Percentiles rank a stretch among this genome's conserved stretches.
These are phyloP conservation scores for Picea sitchensis DNA, from an alignment of 75 land plant genomes.

Conservation along the genomic window DNA sequence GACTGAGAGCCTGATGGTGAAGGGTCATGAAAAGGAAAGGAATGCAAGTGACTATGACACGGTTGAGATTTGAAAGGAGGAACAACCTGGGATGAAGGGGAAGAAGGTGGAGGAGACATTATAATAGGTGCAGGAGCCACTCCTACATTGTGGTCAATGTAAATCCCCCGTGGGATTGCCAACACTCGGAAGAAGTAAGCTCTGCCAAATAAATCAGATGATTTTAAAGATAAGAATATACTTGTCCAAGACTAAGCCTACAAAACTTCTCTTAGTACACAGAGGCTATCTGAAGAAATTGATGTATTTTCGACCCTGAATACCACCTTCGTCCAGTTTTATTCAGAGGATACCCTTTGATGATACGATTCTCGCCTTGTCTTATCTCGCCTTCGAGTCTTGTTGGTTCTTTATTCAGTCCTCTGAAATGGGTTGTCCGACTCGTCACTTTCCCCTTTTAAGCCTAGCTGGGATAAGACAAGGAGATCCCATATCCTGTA, in stretches of 20 bases:
- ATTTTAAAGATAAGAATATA: slow-evolving; percentile 34
- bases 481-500: too few relatives aligned
- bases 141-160: slow-evolving; percentile 3
- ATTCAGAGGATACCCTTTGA: slow-evolving; percentile 18
- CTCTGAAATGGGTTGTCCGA: too few relatives aligned
- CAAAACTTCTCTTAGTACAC: slow-evolving; percentile 45
- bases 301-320: slow-evolving; percentile 38
- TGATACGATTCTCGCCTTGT: slow-evolving; percentile 33
- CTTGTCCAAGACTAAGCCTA: slow-evolving; percentile 40
- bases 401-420: too few relatives aligned
- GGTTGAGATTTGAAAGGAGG: background rate
- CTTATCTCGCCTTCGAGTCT: too few relatives aligned
- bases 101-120: too few relatives aligned
- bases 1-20: background rate
- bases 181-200: slow-evolving; percentile 54
- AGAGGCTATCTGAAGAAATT: slow-evolving; percentile 36
- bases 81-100: background rate
- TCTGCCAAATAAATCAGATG: slow-evolving; percentile 43
- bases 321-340: slow-evolving; percentile 44
- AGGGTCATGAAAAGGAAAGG: background rate
- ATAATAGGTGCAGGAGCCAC: slow-evolving; percentile 1
- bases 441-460: too few relatives aligned
- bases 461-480: too few relatives aligned
- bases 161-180: slow-evolving; percentile 54
- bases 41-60: background rate